phyloP scores from a whole-genome alignment of 176 grass and related monocot genomes.

The Phoenix dactylifera region DNA sequence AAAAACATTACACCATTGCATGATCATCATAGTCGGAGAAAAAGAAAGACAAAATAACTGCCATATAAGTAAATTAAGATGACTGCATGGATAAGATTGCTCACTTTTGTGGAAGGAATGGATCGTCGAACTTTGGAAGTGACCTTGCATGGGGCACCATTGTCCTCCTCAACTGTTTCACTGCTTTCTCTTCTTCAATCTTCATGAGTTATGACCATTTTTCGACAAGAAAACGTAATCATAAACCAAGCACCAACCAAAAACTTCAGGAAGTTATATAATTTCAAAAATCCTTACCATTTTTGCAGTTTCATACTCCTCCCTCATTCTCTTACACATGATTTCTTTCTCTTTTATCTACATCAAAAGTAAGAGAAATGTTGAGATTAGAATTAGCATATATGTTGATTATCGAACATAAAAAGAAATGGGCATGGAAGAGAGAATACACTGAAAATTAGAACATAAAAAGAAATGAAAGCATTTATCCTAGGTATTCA shows the following conservation, averaged over 20 bases:
- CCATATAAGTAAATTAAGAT: too few relatives aligned
- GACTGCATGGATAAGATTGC: neutral
- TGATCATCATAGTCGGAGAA: neutral
- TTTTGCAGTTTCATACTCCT: constrained; percentile 73
- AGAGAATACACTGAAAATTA: too few relatives aligned
- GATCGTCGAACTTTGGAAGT: constrained; percentile 76
- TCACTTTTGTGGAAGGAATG: constrained; percentile 77
- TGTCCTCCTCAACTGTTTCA: constrained; percentile 81
- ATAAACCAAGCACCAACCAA: too few relatives aligned
- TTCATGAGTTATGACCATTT: constrained; percentile 13
- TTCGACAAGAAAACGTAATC: constrained; percentile 3
- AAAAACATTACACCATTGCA: too few relatives aligned
- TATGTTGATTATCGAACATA: too few relatives aligned
- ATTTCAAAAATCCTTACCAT: constrained; percentile 32
- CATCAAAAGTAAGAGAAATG: neutral
- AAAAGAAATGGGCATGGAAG: too few relatives aligned
- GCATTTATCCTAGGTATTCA: too few relatives aligned
- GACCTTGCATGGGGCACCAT: constrained; percentile 81
- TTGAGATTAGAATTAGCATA: neutral
- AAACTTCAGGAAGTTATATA: too few relatives aligned
- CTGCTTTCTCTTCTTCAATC: constrained; percentile 92
- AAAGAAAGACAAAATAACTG: neutral
- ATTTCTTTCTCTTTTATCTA: constrained; percentile 87
- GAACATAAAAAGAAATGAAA: too few relatives aligned
- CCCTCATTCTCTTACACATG: constrained; percentile 66